phyloP scores from a whole-genome alignment of 176 grass and related monocot species.

The Rhynchospora breviuscula region DNA sequence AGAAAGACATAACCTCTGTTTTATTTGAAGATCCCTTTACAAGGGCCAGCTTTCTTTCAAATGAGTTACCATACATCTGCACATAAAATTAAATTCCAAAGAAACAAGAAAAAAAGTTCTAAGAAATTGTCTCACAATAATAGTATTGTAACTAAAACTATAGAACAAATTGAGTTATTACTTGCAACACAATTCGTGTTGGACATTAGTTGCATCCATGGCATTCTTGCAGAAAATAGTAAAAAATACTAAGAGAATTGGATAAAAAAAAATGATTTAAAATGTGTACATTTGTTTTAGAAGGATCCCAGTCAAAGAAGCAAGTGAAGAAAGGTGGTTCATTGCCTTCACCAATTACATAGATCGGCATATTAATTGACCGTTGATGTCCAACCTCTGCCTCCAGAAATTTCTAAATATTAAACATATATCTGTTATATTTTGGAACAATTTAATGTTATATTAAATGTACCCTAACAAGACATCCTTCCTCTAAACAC shows the following conservation, averaged over 20 bases:
- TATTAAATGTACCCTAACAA: background rate
- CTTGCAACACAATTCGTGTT: background rate
- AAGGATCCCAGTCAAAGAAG: slow-evolving; percentile 73
- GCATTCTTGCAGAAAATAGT: background rate
- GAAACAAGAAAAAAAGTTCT: background rate
- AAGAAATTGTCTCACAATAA: background rate
- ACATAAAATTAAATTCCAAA: slow-evolving; percentile 24
- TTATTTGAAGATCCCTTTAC: slow-evolving; percentile 55
- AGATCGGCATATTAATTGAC: slow-evolving; percentile 43
- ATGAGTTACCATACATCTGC: slow-evolving; percentile 80
- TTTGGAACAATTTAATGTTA: background rate
- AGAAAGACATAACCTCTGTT: slow-evolving; percentile 36
- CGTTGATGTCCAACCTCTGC: slow-evolving; percentile 23
- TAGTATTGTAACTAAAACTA: background rate
- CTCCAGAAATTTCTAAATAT: slow-evolving; percentile 66
- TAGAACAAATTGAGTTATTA: background rate
- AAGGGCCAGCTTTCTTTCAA: slow-evolving; percentile 72
- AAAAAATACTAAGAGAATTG: background rate
- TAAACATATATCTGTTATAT: slow-evolving; percentile 9
- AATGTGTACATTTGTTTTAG: slow-evolving; percentile 38
- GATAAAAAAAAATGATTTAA: slow-evolving; percentile 5
- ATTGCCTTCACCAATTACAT: slow-evolving; percentile 61
- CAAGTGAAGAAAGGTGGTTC: slow-evolving; percentile 75
- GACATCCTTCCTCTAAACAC: background rate
- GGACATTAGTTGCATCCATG: background rate